Evolutionary conservation across 2,329 filamentous ascomycete species (phyloP).

Genomic region (Fusarium ramigenum): DNA sequence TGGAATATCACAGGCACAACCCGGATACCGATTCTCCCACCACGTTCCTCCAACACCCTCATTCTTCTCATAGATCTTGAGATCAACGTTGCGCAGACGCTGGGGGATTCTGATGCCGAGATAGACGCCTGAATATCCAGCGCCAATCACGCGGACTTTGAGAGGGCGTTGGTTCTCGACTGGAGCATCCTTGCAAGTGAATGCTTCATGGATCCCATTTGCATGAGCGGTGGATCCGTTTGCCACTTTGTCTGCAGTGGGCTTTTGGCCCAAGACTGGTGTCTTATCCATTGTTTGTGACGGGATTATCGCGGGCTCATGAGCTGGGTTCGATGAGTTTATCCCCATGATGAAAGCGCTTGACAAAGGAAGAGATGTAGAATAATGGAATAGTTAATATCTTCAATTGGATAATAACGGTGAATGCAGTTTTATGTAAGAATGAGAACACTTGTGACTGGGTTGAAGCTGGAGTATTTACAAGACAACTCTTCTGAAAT

Average conservation of each 20-base stretch:
- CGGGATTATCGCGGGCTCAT: rapidly evolving
- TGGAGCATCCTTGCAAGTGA: background rate
- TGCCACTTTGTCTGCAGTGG: too few relatives aligned
- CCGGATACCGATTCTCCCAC: background rate
- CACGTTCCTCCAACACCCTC: background rate
- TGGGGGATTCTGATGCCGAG: background rate
- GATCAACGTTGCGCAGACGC: background rate
- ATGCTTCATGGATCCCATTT: background rate
- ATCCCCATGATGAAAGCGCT: background rate
- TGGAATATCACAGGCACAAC: background rate
- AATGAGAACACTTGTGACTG: background rate
- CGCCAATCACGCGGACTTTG: background rate
- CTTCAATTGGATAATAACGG: rapidly evolving
- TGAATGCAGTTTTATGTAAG: background rate
- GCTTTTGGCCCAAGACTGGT: background rate
- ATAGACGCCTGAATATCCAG: background rate
- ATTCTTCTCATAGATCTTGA: background rate
- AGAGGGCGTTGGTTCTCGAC: background rate
- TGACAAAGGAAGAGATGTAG: rapidly evolving
- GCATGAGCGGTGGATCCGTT: background rate
- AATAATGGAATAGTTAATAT: rapidly evolving
- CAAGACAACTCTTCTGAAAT: background rate
- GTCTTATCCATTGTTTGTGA: rapidly evolving
- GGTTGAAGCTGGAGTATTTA: background rate
- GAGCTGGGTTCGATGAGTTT: background rate